phyloP scores from a whole-genome alignment of 2,329 filamentous ascomycete genomes.

The Alternaria triticina region DNA sequence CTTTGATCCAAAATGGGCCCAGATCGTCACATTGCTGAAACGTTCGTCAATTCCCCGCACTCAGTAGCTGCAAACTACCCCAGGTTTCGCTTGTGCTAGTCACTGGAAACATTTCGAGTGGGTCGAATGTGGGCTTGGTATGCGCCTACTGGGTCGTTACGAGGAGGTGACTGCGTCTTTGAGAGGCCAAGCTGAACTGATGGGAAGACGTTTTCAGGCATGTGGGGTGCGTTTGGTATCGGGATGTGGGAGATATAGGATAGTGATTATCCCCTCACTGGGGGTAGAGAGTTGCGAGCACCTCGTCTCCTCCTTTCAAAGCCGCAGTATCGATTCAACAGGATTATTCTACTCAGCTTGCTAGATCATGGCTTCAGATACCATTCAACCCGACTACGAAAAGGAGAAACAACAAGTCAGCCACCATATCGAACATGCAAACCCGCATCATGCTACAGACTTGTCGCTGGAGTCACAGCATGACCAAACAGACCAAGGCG shows the following conservation, averaged over 20 bases:
- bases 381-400: conserved; percentile 13
- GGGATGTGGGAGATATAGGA: neutral
- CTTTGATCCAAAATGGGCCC: neutral
- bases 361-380: neutral
- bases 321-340: neutral
- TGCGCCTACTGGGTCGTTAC: neutral
- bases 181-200: conserved; percentile 7
- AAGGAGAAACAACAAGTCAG: conserved; percentile 33
- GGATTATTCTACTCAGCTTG: neutral
- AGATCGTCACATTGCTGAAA: conserved; percentile 8
- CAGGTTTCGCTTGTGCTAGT: conserved; percentile 19
- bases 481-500: conserved; percentile 31
- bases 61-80: conserved; percentile 25
- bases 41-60: conserved; percentile 33
- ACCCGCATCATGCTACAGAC: conserved; percentile 18
- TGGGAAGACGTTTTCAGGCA: conserved; percentile 8
- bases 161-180: neutral
- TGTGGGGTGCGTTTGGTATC: conserved; percentile 1
- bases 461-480: conserved; percentile 33
- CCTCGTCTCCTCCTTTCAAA: neutral
- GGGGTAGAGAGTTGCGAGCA: neutral
- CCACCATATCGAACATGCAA: conserved; percentile 33
- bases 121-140: neutral
- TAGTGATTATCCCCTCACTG: neutral
- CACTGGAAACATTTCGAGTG: conserved; percentile 2